phyloP scores from a whole-genome alignment of 1,139 yeast species.

The Zygosaccharomyces pseudobailii region DNA sequence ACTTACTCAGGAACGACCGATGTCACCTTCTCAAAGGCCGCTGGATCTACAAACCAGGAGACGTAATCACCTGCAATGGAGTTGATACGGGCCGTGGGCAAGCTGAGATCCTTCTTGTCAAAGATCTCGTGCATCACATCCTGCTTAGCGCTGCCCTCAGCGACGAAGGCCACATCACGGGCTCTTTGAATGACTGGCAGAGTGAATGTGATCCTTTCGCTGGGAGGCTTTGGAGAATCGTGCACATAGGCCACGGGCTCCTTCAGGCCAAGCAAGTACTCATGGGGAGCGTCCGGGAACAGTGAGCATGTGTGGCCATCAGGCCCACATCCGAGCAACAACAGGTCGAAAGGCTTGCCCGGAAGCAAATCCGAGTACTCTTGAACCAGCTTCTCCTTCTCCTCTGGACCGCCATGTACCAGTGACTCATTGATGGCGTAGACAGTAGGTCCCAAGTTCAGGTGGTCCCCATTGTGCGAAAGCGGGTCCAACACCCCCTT shows the following conservation, averaged over 20 bases:
- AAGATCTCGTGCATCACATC: constrained; percentile 66
- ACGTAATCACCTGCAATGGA: constrained; percentile 44
- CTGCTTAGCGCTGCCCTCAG: constrained; percentile 87
- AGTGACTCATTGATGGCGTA: constrained; percentile 76
- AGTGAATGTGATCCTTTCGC: constrained; percentile 84
- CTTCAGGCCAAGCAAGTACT: constrained; percentile 59
- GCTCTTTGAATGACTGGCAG: constrained; percentile 89
- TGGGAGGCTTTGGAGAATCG: constrained; percentile 93
- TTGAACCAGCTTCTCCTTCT: constrained; percentile 68
- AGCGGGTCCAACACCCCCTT: constrained; percentile 64
- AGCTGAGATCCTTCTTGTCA: constrained; percentile 43
- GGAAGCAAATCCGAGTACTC: constrained; percentile 77
- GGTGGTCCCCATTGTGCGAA: constrained; percentile 24
- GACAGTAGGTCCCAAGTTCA: constrained; percentile 53
- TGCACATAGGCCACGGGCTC: constrained; percentile 89
- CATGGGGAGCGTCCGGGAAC: constrained; percentile 60
- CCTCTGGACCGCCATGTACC: constrained; percentile 54
- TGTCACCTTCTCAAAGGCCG: constrained; percentile 46
- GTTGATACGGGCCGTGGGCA: constrained; percentile 77
- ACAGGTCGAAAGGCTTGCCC: constrained; percentile 65
- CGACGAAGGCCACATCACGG: constrained; percentile 64
- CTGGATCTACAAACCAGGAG: constrained; percentile 76
- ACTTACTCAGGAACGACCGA: constrained; percentile 1
- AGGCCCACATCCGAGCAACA: constrained; percentile 94
- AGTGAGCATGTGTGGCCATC: constrained; percentile 97